These are phyloP conservation scores for Lichtheimia corymbifera DNA, from an alignment of 371 early-diverging fungal species.

Conservation along the genomic window DNA sequence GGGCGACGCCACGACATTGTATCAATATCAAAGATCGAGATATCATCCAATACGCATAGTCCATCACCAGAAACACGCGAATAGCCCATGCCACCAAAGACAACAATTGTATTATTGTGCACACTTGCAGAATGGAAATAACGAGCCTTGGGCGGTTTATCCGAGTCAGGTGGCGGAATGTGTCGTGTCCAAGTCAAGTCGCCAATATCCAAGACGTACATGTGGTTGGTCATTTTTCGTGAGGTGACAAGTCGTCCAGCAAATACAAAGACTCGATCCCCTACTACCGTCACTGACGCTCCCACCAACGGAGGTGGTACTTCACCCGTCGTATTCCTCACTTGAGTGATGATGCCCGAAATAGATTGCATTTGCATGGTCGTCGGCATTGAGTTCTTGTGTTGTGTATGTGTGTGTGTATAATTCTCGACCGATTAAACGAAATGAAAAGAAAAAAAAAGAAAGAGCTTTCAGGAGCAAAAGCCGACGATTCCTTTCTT, in stretches of 20 bases:
- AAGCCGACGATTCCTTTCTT: not conserved
- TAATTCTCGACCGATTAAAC: not conserved
- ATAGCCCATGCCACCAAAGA: constrained; percentile 62
- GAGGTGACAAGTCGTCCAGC: constrained; percentile 73
- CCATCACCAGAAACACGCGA: constrained; percentile 30
- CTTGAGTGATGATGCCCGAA: constrained; percentile 67
- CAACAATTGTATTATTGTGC: constrained; percentile 50
- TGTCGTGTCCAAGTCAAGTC: constrained; percentile 65
- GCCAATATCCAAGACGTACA: constrained; percentile 68
- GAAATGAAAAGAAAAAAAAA: not conserved
- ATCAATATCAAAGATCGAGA: constrained; percentile 65
- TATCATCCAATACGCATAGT: constrained; percentile 65
- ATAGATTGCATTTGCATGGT: constrained; percentile 52
- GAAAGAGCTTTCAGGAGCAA: not conserved
- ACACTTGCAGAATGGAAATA: constrained; percentile 80
- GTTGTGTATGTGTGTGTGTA: not conserved
- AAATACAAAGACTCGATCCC: constrained; percentile 70
- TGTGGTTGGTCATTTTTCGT: constrained; percentile 71
- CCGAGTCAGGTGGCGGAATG: constrained; percentile 44
- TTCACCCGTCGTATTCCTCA: constrained; percentile 70
- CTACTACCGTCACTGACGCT: constrained; percentile 70
- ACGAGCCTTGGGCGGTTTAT: constrained; percentile 57
- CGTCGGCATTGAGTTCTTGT: constrained; percentile 1
- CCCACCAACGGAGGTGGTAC: constrained; percentile 81
- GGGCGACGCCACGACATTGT: constrained; percentile 63